phyloP scores from a whole-genome alignment of 805 yeast species.

The Starmerella khaoyaiensis region DNA sequence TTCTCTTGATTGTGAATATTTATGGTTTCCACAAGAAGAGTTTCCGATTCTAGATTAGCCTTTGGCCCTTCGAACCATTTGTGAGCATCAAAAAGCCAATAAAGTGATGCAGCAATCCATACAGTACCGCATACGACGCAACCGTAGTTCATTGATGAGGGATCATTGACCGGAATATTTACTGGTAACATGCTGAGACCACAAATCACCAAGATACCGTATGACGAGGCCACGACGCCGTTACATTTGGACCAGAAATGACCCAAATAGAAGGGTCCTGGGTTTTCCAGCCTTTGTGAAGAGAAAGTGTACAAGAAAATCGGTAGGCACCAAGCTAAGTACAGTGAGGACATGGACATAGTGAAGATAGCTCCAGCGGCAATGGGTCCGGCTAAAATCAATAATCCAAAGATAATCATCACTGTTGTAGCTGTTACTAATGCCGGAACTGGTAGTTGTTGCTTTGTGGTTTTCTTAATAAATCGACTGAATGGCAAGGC shows the following conservation, averaged over 20 bases:
- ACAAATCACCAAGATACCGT: slow-evolving; percentile 39
- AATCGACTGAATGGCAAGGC: slow-evolving; percentile 52
- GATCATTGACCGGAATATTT: slow-evolving; percentile 23
- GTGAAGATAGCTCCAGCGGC: slow-evolving; percentile 58
- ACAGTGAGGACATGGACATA: slow-evolving; percentile 47
- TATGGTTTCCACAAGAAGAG: not conserved
- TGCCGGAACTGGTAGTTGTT: slow-evolving; percentile 55
- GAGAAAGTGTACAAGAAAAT: slow-evolving; percentile 37
- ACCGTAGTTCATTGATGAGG: slow-evolving; percentile 52
- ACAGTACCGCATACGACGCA: slow-evolving; percentile 48
- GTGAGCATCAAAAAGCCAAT: slow-evolving; percentile 41
- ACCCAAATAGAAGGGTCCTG: slow-evolving; percentile 58
- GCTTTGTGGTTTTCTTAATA: slow-evolving; percentile 43
- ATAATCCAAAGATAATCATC: slow-evolving; percentile 40
- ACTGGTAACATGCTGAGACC: slow-evolving; percentile 50
- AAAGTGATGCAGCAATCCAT: slow-evolving; percentile 41
- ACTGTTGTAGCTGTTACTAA: slow-evolving; percentile 42
- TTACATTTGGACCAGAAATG: slow-evolving; percentile 33
- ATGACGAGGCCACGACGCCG: slow-evolving; percentile 36
- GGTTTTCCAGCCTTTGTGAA: slow-evolving; percentile 40
- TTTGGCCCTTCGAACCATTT: slow-evolving; percentile 47
- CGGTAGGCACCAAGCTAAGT: slow-evolving; percentile 51
- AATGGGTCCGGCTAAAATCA: slow-evolving; percentile 43
- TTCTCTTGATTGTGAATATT: no score
- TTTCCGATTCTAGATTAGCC: slow-evolving; percentile 15